phyloP scores from a whole-genome alignment of 345 rosid species.

The Linum lewisii region DNA sequence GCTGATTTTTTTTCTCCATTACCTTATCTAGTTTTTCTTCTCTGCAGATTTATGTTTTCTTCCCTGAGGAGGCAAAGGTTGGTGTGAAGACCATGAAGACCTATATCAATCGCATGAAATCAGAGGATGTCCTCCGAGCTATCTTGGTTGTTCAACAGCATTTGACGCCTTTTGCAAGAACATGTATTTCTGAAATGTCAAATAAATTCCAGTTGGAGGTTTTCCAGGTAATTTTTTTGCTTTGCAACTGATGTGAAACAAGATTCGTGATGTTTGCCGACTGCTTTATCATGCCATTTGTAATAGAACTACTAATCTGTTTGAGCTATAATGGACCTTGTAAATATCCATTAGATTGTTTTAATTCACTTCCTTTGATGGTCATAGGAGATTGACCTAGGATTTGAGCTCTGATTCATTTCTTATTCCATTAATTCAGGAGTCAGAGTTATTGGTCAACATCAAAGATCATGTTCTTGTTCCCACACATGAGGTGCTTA shows the following conservation, averaged over 20 bases:
- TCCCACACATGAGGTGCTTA: slow-evolving; percentile 69
- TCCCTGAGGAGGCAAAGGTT: slow-evolving; percentile 76
- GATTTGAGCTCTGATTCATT: neutral
- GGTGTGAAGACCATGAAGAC: slow-evolving; percentile 91
- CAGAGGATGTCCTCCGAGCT: slow-evolving; percentile 74
- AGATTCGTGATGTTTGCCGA: too few relatives aligned
- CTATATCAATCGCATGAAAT: slow-evolving; percentile 70
- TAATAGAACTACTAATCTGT: too few relatives aligned
- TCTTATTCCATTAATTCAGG: slow-evolving; percentile 28
- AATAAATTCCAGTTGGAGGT: slow-evolving; percentile 72
- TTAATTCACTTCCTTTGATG: neutral
- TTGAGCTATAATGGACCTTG: neutral
- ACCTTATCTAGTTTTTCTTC: neutral
- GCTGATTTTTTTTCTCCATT: neutral
- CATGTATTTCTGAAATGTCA: slow-evolving; percentile 59
- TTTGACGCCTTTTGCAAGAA: slow-evolving; percentile 76
- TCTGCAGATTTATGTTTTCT: slow-evolving; percentile 65
- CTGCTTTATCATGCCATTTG: too few relatives aligned
- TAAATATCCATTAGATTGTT: neutral
- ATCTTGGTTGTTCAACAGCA: slow-evolving; percentile 72
- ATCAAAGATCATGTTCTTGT: slow-evolving; percentile 72
- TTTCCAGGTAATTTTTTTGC: slow-evolving; percentile 49
- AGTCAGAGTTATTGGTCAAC: slow-evolving; percentile 62
- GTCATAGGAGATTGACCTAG: neutral
- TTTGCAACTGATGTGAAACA: too few relatives aligned